Base-by-base conservation (phyloP, 129 eudicot species). In the Flaveria linearis region DNA sequence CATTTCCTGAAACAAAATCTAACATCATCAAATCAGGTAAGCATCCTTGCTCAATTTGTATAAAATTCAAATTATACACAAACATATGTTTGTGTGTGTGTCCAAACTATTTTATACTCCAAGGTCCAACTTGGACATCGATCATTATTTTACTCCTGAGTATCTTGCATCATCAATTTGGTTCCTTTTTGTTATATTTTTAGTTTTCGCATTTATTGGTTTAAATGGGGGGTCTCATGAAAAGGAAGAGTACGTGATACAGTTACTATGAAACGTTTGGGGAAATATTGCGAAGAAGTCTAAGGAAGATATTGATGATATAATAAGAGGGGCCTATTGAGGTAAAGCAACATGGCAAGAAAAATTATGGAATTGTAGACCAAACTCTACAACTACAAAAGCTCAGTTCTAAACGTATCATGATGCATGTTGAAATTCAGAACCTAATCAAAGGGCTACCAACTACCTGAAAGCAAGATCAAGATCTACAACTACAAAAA, bases 401-500 rank as follows among this genome's bases (percentile, higher is more conserved):
- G 22, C 68, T 46, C 43, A 65, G 76, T 18, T 86, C 85, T 63
- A 49, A 66, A 43, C 50, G 65, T 46, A 52, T 72, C 3, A 23
- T 69, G 17, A 30, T 66, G 20, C 78, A 69, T 33, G 72, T 76
- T 23, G 73, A 67, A 50, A 86, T 68, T 4, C 50, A 64, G 52
- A 72, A 41, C 15, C 62, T 9, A 11, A 56, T 17, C 33, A 72
- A 13, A 66, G 22, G 18, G 50, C 15, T 18, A 4, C 42, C 5
- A 5, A 22, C 22, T 30, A 4, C 0, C 0, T 13, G 49, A 33
- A 72, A 52, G 36, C 25, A 12, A 33, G 18, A 68, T 53, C 76
- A 78, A 80, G 75, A 80, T 10, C 53, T 75, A 1, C 42, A 68
- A 11, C 63, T 82, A 66, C 12, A 82, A 28, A 30, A 79, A 22